Evolutionary conservation across 306 rosid species (phyloP), one percentile per base, ranked within the genome.

Genomic region (Parietaria judaica): DNA sequence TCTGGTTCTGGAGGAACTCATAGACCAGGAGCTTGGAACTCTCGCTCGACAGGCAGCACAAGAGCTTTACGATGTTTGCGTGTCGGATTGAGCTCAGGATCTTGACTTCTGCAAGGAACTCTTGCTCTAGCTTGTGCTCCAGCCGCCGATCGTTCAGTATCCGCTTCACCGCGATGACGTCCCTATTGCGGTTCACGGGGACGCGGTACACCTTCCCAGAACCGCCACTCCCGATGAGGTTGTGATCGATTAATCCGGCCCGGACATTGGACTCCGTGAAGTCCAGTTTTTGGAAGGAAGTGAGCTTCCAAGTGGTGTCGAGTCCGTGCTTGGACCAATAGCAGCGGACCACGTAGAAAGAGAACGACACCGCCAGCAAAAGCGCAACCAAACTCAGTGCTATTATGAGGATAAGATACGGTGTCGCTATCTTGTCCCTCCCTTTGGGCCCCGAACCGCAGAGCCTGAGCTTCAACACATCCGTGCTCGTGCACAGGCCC

Each of bases 131-230:
- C 16, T 72, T 80, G 51, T 72, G n/a, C 31, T 84, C 88, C 14
- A 80, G 41, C 70, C 84, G 86, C 60, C 54, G 70, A 63, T 63
- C 67, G 51, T 68, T 80, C 81, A 77, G 72, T 51, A 86, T 84
- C 67, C 54, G 88, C 43, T 92, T 92, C 70, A 80, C 94, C 1
- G 90, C 95, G 51, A 92, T 86, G 50, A 65, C 54, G 38, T 63
- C 81, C 1, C 69, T 56, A 1, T 7, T 11, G 17, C 16, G 55
- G 51, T 74, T 75, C 14, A 82, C 48, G 4, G 66, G 71, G 1
- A 86, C 79, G 1, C 86, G 76, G 66, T 88, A 86, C 12, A 92
- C 96, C n/a, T 76, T 79, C 1, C 98, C 95, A 1, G 90, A 84
- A 6, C 98, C 96, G 4, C 98, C 94, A 14, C 74, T 66, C 53